These are phyloP conservation scores for Calonectria pteridis DNA, from an alignment of 2,329 filamentous ascomycete genomes.

Conservation along the genomic window DNA sequence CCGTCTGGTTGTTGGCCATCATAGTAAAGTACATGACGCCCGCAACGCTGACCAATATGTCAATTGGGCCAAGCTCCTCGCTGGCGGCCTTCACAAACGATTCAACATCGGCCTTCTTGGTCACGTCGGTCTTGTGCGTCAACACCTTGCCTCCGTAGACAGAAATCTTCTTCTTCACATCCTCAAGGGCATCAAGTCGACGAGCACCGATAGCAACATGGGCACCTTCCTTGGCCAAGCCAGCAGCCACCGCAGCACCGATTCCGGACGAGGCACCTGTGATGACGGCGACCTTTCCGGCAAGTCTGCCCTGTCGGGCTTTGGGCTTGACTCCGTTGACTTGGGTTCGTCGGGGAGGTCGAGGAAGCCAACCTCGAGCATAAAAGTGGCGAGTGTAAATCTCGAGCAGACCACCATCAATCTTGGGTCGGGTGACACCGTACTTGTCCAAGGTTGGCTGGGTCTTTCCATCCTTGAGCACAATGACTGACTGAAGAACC, in stretches of 20 bases:
- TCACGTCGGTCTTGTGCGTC: conserved; percentile 79
- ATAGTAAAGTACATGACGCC: conserved; percentile 92
- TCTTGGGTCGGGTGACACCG: conserved; percentile 73
- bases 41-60: conserved; percentile 84
- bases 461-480: conserved; percentile 79
- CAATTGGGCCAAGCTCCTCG: conserved; percentile 76
- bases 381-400: conserved; percentile 87
- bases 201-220: conserved; percentile 80
- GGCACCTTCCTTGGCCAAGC: conserved; percentile 77
- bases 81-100: conserved; percentile 70
- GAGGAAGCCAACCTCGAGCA: conserved; percentile 80
- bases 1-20: conserved; percentile 81
- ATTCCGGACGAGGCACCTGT: conserved; percentile 86
- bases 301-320: conserved; percentile 67
- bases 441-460: conserved; percentile 66
- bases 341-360: conserved; percentile 66
- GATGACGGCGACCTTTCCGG: conserved; percentile 79
- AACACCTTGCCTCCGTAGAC: conserved; percentile 73
- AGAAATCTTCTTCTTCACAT: conserved; percentile 71
- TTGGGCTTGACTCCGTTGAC: conserved; percentile 41
- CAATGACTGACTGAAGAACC: conserved; percentile 77
- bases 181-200: conserved; percentile 75
- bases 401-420: conserved; percentile 77
- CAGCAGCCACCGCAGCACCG: conserved; percentile 78
- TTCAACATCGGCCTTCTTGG: conserved; percentile 74